Evolutionary conservation across 371 early-diverging fungal species (phyloP).

Genomic region (Sporodiniella umbellata): DNA sequence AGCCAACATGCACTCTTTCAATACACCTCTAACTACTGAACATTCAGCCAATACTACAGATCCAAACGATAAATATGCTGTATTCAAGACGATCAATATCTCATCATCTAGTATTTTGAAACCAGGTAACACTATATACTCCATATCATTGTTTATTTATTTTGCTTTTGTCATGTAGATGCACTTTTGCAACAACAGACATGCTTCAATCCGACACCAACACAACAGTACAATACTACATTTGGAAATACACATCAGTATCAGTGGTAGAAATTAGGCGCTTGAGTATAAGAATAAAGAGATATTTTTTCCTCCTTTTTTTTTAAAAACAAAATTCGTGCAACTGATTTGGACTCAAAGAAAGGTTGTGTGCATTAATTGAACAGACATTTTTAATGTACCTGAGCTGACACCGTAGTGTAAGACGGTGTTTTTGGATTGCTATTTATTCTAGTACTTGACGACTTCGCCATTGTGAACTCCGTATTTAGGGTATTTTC

Average conservation of each 20-base stretch:
- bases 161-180: no score
- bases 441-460: no score
- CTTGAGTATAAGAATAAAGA: no score
- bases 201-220: conserved; percentile 9
- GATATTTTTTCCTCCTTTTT: no score
- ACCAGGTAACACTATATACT: conserved; percentile 10
- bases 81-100: conserved; percentile 35
- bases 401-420: no score
- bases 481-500: no score
- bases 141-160: conserved; percentile 2
- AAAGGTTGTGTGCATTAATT: no score
- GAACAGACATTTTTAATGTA: no score
- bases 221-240: conserved; percentile 3
- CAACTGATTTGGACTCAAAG: no score
- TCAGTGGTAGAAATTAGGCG: conserved; percentile 3
- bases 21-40: conserved; percentile 22
- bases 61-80: conserved; percentile 40
- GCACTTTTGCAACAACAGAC: conserved; percentile 17
- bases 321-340: no score
- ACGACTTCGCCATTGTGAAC: no score
- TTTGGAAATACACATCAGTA: conserved; percentile 13
- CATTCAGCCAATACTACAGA: conserved; percentile 7
- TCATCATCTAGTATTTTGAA: conserved; percentile 37
- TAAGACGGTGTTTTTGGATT: no score
- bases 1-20: background rate